Evolutionary conservation across 176 grass and related monocot species (phyloP).

Genomic region (Eleusine coracana): DNA sequence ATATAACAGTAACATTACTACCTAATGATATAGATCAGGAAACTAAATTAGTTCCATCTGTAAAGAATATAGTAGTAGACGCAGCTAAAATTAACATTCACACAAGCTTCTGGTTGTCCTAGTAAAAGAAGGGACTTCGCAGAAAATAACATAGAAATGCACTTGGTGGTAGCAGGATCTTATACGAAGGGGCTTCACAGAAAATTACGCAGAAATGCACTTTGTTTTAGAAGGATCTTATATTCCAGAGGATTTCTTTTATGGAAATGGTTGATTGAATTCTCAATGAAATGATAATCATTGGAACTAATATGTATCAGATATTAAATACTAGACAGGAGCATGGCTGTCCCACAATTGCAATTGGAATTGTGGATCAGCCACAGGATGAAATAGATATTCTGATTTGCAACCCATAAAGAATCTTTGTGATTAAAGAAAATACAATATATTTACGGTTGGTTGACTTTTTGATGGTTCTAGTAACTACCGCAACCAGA

Average conservation of each 20-base stretch:
- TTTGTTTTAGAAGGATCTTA: neutral
- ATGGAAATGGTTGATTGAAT: neutral
- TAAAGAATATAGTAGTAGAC: neutral
- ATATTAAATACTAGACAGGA: conserved; percentile 11
- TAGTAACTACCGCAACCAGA: conserved; percentile 2
- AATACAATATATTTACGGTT: neutral
- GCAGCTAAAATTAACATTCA: neutral
- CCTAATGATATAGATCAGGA: neutral
- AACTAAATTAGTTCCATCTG: neutral
- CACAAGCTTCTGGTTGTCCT: neutral
- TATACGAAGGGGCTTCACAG: neutral
- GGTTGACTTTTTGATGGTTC: neutral
- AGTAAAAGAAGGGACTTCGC: neutral
- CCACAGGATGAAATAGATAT: neutral
- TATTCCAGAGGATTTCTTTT: neutral
- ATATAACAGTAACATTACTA: neutral
- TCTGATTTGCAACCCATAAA: conserved; percentile 11
- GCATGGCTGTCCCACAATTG: conserved; percentile 4
- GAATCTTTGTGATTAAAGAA: neutral
- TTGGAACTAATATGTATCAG: neutral
- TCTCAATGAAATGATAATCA: conserved; percentile 9
- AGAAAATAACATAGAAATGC: conserved; percentile 19
- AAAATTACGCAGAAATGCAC: conserved; percentile 11
- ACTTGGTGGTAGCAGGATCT: neutral
- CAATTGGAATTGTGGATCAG: conserved; percentile 16